Base-by-base conservation (phyloP, 2,329 filamentous ascomycete genomes). In the Parascedosporium putredinis region DNA sequence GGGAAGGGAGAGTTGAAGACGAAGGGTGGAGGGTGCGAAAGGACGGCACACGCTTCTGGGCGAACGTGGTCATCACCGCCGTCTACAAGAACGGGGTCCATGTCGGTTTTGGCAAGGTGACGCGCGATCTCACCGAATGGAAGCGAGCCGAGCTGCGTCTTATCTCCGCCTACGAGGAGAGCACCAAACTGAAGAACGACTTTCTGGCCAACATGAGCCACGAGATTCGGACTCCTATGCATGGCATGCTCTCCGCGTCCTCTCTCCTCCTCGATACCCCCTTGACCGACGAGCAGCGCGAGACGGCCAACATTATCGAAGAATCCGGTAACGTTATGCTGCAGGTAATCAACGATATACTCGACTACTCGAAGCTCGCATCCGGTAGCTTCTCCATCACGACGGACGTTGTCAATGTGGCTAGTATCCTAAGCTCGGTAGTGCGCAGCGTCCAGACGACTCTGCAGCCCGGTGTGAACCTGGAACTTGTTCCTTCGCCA, bases 151-250 rank as follows among this genome's bases (percentile, higher is more conserved):
- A 81, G 57, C 62, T 69, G n/a, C 71, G 71, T 3, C 61, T 80
- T 16, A 75, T 80, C 40, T 62, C 71, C 9, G 77, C 76, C 2
- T 80, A 76, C 54, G 78, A 82, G 56, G 78, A 82, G 60, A 73
- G 77, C n/a, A 74, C 76, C n/a, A 75, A 75, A 55, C 61, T 82
- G 51, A 82, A 82, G 59, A 76, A 72, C 4, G 76, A 79, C 25
- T 83, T 82, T 54, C 60, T 81, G 23, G 76, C 76, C 47, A 80
- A 82, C 57, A 82, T 83, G 73, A 76, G 71, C 45, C 79, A 83
- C 56, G 79, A 83, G 59, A 78, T 83, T 50, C 71, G 79, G 38
- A 83, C 79, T 0, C 79, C 79, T 0, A 81, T 83, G 72, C 78
- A 82, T 55, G 78, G 77, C 31, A 75, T 83, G 69, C 66, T 80